These are phyloP conservation scores for Eudorina sp. DNA, from an alignment of 139 green algal species.

Conservation along the genomic window DNA sequence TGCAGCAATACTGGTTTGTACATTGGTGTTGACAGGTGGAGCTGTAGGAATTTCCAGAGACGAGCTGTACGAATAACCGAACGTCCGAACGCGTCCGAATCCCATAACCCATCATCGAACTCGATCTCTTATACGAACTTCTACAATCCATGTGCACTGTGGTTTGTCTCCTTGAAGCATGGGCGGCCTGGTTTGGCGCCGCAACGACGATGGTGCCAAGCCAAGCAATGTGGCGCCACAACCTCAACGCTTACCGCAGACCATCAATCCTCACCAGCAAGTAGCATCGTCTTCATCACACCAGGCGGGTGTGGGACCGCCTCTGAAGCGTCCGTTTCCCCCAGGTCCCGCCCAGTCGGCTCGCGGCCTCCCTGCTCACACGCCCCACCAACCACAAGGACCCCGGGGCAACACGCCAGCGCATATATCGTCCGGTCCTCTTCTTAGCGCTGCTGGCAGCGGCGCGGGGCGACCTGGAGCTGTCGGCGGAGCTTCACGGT, in stretches of 20 bases:
- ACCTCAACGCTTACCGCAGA: neutral
- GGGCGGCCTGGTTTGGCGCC: constrained; percentile 10
- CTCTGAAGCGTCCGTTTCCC: neutral
- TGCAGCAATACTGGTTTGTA: neutral
- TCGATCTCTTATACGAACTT: neutral
- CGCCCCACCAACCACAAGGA: too few relatives aligned
- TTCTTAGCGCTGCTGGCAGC: too few relatives aligned
- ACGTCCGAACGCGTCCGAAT: neutral
- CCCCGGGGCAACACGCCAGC: too few relatives aligned
- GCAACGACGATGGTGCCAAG: neutral
- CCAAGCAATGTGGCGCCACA: neutral
- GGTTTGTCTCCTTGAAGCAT: neutral
- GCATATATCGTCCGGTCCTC: too few relatives aligned
- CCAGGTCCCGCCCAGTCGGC: too few relatives aligned
- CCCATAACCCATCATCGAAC: neutral
- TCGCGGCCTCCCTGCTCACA: too few relatives aligned
- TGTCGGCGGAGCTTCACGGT: too few relatives aligned
- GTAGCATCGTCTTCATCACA: neutral
- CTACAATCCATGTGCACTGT: neutral
- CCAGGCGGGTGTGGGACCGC: neutral
- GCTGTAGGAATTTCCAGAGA: neutral
- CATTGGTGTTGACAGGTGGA: too few relatives aligned
- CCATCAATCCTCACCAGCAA: neutral
- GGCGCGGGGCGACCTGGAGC: too few relatives aligned
- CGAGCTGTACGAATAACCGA: neutral